Base-by-base conservation (phyloP, 306 rosid genomes). In the Mimosa bimucronata region DNA sequence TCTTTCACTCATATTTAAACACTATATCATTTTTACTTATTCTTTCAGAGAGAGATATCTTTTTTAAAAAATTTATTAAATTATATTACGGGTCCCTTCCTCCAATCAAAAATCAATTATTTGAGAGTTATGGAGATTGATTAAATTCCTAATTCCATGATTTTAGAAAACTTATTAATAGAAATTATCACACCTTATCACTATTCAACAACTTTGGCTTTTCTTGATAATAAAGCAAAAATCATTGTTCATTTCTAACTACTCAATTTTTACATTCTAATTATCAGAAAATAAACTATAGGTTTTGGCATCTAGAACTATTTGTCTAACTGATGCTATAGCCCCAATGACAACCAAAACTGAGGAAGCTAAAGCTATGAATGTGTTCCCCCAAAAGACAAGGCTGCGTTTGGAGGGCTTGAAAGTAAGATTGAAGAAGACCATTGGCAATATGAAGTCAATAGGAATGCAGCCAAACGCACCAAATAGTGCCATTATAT, bases 391-490 rank as follows among this genome's bases (percentile, higher is more conserved):
- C 97, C 97, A 89, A 69, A 89, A 90, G 34, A 80, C 46, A 16
- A 85, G 52, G 67, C 85, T 64, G 19, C 79, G 6, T 60, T 86
- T 94, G 38, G 97, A 88, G 75, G 98, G 97, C 86, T 89, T 94
- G 88, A 94, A 92, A 85, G 91, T 86, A 41, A 83, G 66, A 23
- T 92, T 89, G 85, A 82, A 89, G 72, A 94, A 85, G 31, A 92
- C 28, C 97, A 92, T 94, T 6, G 98, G 98, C 80, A 94, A 83
- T 38, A 94, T 92, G 78, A 89, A 90, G 80, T 92, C 94, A 5
- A 92, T 84, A 79, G 98, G 98, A 74, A 94, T 86, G 88, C 64
- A 89, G 16, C 93, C 98, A 81, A 94, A 88, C 71, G 97, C 92
- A 18, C 97, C 97, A 57, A 94, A 82, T 73, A 94, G 38, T 21